Base-by-base conservation (phyloP, 495 filamentous ascomycete species). In the Neurospora sp. region DNA sequence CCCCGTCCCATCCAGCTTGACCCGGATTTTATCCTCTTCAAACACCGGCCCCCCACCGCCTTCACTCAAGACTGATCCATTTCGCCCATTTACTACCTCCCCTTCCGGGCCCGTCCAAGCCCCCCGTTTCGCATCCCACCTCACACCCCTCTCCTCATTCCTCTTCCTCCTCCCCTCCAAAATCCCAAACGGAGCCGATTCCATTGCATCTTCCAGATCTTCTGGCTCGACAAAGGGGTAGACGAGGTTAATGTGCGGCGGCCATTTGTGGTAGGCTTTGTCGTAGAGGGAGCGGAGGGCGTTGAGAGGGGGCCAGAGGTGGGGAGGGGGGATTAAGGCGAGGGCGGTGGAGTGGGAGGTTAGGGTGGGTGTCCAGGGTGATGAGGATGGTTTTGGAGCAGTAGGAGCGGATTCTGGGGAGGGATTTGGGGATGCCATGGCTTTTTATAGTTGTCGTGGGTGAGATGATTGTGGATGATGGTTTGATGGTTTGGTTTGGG, bases 171-270 rank as follows among this genome's bases (percentile, higher is more conserved):
- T 31, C 28, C 28, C 54, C 54, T 66, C 54, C 13, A 66, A 1
- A 0, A 66, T 36, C 6, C 54, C 54, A 19, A 17, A 66, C 15
- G 54, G 28, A 17, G 15, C 54, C 15, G 19, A 10, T 10, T 39
- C 38, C 38, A 39, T 39, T 39, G 69, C 54, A 34, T 69, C 73
- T 21, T 69, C 36, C 9, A 83, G 70, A 28, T 70, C 17, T 4
- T 79, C 72, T 36, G 76, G 74, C 4, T 79, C 77, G 5, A 88
- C 86, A 73, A 89, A 90, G 11, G 89, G 89, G 73, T 90, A 90
- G 2, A 89, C 75, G 39, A 90, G 74, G 73, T 90, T 90, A 74
- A 90, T 73, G 73, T 90, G 89, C 7, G 88, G 86, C 4, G 88
- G 87, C 89, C 89, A 90, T 81, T 83, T 87, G 38, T 77, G 80